phyloP scores from a whole-genome alignment of 345 rosid species.

The Mercurialis annua region DNA sequence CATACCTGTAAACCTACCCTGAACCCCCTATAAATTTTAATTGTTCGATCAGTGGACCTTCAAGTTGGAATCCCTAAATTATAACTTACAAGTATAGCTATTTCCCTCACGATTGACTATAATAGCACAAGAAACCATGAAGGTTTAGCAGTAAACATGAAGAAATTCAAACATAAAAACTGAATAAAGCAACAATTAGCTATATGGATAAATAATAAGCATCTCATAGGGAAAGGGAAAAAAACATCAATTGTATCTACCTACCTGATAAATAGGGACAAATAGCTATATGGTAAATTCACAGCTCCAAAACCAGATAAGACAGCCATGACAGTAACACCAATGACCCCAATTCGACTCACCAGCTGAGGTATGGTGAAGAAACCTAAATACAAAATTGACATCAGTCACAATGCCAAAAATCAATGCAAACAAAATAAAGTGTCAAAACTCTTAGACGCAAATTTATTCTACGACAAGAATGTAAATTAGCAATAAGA shows the following conservation, averaged over 20 bases:
- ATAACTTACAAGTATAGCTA: neutral
- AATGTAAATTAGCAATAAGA: neutral
- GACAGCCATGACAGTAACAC: constrained; percentile 96
- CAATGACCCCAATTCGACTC: constrained; percentile 96
- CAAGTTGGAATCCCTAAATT: neutral
- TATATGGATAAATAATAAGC: no score
- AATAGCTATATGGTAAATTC: constrained; percentile 93
- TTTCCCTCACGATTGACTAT: neutral
- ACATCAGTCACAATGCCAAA: neutral
- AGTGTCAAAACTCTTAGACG: neutral
- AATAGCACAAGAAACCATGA: neutral
- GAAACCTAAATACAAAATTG: constrained; percentile 58
- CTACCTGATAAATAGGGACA: constrained; percentile 95
- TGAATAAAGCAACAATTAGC: neutral
- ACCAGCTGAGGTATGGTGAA: constrained; percentile 92
- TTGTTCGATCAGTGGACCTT: no score
- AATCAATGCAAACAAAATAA: neutral
- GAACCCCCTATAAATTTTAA: no score
- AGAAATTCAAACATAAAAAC: neutral
- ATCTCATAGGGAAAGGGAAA: neutral
- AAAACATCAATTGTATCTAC: neutral
- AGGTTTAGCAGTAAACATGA: neutral
- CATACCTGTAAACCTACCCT: no score
- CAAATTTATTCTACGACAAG: neutral
- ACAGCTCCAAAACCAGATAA: constrained; percentile 98